phyloP scores from a whole-genome alignment of 192 early-diverging fungal species.

The Dimargaris xerosporica region DNA sequence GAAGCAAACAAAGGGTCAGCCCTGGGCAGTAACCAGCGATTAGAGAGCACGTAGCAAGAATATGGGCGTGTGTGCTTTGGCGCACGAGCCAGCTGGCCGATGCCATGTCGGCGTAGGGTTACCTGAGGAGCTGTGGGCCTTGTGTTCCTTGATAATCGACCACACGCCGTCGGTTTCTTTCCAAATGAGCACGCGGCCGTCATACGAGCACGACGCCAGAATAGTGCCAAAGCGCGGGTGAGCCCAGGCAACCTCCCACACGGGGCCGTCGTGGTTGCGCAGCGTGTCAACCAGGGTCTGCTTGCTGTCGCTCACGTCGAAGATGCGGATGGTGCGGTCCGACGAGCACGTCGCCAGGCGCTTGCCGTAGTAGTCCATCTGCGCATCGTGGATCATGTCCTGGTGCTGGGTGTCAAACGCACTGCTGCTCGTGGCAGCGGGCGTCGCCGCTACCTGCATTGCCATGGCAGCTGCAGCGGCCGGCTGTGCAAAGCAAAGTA shows the following conservation, averaged over 20 bases:
- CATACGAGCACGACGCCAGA: slow-evolving; percentile 92
- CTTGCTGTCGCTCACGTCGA: slow-evolving; percentile 58
- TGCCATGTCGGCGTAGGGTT: no score
- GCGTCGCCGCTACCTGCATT: background rate
- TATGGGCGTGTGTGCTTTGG: no score
- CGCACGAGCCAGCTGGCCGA: no score
- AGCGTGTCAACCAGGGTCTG: slow-evolving; percentile 26
- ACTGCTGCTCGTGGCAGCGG: slow-evolving; percentile 14
- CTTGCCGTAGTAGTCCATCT: slow-evolving; percentile 72
- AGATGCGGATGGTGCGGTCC: slow-evolving; percentile 85
- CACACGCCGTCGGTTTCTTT: slow-evolving; percentile 74
- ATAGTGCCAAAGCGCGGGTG: slow-evolving; percentile 96
- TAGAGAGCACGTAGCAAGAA: no score
- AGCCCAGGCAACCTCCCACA: slow-evolving; percentile 99
- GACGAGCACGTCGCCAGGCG: slow-evolving; percentile 96
- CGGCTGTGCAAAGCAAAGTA: background rate
- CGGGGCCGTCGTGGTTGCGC: slow-evolving; percentile 83
- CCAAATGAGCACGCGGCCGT: slow-evolving; percentile 92
- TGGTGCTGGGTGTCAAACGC: slow-evolving; percentile 52
- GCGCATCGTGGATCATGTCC: slow-evolving; percentile 45
- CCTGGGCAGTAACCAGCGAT: no score
- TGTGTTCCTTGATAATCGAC: slow-evolving; percentile 74
- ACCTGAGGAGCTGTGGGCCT: slow-evolving; percentile 78
- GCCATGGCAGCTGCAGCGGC: background rate
- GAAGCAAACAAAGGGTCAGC: no score